Percentiles rank a stretch among this genome's conserved stretches.
Conservation (phyloP, 192 early-diverging fungal genomes). For the Linnemannia schmuckeri region DNA sequence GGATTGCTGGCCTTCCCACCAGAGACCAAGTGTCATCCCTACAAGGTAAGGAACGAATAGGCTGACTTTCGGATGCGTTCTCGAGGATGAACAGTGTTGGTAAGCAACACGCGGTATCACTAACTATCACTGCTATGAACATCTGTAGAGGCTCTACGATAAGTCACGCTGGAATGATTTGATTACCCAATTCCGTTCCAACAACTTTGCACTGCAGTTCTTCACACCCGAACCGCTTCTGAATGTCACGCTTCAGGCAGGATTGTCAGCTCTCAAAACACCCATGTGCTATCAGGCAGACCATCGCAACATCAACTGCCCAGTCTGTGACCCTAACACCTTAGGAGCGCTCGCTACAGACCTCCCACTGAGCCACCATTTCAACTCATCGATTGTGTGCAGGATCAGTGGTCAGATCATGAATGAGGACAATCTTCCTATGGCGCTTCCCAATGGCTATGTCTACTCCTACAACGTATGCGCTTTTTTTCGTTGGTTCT, state of each 20-base stretch:
- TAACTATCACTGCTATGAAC: background rate
- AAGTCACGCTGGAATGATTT: constrained; percentile 82
- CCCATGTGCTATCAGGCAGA: constrained; percentile 82
- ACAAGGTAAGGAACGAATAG: constrained; percentile 69
- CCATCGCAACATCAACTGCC: constrained; percentile 94
- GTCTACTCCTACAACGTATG: constrained; percentile 91
- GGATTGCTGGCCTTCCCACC: constrained; percentile 87
- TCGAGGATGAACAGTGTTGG: background rate
- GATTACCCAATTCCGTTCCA: constrained; percentile 83
- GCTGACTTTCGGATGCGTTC: background rate
- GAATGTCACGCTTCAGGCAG: constrained; percentile 93
- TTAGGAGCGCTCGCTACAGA: constrained; percentile 87
- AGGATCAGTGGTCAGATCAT: constrained; percentile 92
- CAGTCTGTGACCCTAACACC: constrained; percentile 89
- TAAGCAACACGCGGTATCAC: background rate
- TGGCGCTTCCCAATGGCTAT: constrained; percentile 96
- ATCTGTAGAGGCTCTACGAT: constrained; percentile 73
- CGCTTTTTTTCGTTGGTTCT: background rate
- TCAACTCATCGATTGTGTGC: constrained; percentile 96
- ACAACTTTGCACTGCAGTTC: constrained; percentile 90
- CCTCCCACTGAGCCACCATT: constrained; percentile 93
- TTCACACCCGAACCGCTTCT: constrained; percentile 91
- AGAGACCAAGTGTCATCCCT: constrained; percentile 82
- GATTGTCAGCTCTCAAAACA: constrained; percentile 94
- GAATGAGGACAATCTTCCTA: constrained; percentile 96